Evolutionary conservation across 163 green algal species (phyloP).

Genomic region (Chlamydomonas reinhardtii): DNA sequence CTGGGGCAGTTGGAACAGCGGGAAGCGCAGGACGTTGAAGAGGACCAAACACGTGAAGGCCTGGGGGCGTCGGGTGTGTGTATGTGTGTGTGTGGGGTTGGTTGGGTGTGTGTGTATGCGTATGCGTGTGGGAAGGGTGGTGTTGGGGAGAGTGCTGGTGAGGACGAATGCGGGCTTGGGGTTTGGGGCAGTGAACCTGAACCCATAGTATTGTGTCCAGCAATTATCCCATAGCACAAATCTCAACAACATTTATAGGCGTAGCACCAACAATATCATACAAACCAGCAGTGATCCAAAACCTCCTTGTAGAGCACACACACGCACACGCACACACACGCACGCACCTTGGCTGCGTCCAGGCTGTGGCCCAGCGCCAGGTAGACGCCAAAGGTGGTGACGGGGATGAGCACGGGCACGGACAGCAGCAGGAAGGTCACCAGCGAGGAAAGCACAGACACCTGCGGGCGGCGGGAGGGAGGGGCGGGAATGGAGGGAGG

Average conservation of each 20-base stretch:
- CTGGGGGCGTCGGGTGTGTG: background rate
- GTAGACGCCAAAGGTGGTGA: slow-evolving; percentile 72
- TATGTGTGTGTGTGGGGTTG: background rate
- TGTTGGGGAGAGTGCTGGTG: too few relatives aligned
- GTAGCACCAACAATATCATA: too few relatives aligned
- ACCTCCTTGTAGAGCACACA: too few relatives aligned
- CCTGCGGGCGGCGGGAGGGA: background rate
- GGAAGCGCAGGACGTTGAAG: slow-evolving; percentile 85
- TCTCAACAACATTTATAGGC: too few relatives aligned
- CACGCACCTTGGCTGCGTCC: slow-evolving; percentile 54
- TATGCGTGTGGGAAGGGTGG: background rate
- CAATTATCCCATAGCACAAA: too few relatives aligned
- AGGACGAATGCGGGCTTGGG: too few relatives aligned
- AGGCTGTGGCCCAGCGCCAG: slow-evolving; percentile 65
- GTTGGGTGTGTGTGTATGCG: too few relatives aligned
- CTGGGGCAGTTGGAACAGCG: slow-evolving; percentile 79
- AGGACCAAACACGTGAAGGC: slow-evolving; percentile 82
- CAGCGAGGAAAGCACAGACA: background rate
- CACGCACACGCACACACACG: too few relatives aligned
- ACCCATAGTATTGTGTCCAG: too few relatives aligned
- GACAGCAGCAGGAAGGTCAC: slow-evolving; percentile 61
- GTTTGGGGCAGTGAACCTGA: too few relatives aligned
- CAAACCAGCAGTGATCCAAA: too few relatives aligned
- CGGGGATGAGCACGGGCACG: slow-evolving; percentile 69
- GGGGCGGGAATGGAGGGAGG: background rate